Base-by-base conservation (phyloP, 2,329 filamentous ascomycete species). In the Sarocladium brachiariae region DNA sequence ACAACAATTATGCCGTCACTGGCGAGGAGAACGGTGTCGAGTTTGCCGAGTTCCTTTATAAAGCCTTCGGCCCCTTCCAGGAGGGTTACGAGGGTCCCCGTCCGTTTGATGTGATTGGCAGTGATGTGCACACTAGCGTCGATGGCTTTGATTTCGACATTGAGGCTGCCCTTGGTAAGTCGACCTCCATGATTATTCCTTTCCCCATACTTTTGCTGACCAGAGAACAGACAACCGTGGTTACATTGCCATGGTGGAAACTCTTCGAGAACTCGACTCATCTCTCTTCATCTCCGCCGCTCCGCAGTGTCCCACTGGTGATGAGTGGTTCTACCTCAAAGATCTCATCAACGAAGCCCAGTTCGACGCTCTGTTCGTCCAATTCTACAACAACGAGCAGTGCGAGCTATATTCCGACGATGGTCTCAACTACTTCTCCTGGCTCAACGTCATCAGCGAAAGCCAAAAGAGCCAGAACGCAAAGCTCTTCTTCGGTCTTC, bases 341-440 rank as follows among this genome's bases (percentile, higher is more conserved):
- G 60, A 64, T 5, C 59, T 73, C 54, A 68, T 75, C 34, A 61
- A 67, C 10, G 58, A 67, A 50, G 63, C 67, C 37, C 59, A 66
- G 39, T 70, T 76, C 54, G 69, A 72, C 23, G 64, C 67, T 13
- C 60, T 72, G 35, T 74, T 71, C 58, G 59, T 76, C 48, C 73
- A 75, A 37, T 76, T 75, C 60, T 76, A 74, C 63, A 74, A 75
- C 65, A 75, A 75, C 58, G 56, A 57, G 1, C 55, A 46, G 18
- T 74, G 71, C 56, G 65, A 70, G 39, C 60, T 63, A 23, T 57
- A 68, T 53, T 31, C 58, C 14, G 53, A 55, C 46, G 65, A 63
- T 10, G 56, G 57, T 31, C 70, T 74, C 63, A 75, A 73, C 54
- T 76, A 70, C 57, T 58, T 70, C 48, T 58, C 59, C 13, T 76